Percentiles rank a stretch among this genome's conserved stretches.
Evolutionary conservation across 176 grass and related monocot genomes (phyloP).

Genomic region (Musa troglodytarum): DNA sequence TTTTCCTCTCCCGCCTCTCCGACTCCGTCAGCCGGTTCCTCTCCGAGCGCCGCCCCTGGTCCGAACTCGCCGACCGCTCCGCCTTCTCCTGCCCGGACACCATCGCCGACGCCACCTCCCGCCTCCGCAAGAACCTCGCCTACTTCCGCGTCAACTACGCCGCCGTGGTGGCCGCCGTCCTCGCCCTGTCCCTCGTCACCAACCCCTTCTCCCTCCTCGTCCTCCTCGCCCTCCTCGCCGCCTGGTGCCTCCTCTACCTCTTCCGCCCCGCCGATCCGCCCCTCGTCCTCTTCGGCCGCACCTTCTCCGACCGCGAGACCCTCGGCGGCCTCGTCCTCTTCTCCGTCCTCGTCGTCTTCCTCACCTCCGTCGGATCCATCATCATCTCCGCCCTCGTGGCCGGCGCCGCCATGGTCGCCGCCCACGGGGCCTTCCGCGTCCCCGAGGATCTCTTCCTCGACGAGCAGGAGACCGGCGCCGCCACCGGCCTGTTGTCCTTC

Average conservation of each 20-base stretch:
- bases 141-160: constrained; percentile 99
- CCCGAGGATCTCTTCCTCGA: constrained; percentile 93
- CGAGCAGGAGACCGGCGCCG: constrained; percentile 35
- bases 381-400: constrained; percentile 75
- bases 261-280: constrained; percentile 76
- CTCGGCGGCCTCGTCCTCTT: constrained; percentile 59
- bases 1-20: constrained; percentile 52
- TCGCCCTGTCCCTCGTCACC: constrained; percentile 62
- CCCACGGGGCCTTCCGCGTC: constrained; percentile 62
- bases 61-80: constrained; percentile 74
- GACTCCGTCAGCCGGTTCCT: constrained; percentile 60
- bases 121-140: constrained; percentile 69
- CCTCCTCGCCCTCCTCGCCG: constrained; percentile 55
- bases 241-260: constrained; percentile 86
- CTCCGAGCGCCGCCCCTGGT: constrained; percentile 60
- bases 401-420: constrained; percentile 43
- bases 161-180: constrained; percentile 50
- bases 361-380: constrained; percentile 77
- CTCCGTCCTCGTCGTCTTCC: constrained; percentile 59
- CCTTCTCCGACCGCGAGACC: constrained; percentile 82
- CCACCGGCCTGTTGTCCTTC: constrained; percentile 60
- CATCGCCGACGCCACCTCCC: constrained; percentile 69
- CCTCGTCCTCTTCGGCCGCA: constrained; percentile 78
- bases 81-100: constrained; percentile 66
- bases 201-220: constrained; percentile 76